phyloP scores from a whole-genome alignment of 495 filamentous ascomycete species.

The Talaromyces thailandensis region DNA sequence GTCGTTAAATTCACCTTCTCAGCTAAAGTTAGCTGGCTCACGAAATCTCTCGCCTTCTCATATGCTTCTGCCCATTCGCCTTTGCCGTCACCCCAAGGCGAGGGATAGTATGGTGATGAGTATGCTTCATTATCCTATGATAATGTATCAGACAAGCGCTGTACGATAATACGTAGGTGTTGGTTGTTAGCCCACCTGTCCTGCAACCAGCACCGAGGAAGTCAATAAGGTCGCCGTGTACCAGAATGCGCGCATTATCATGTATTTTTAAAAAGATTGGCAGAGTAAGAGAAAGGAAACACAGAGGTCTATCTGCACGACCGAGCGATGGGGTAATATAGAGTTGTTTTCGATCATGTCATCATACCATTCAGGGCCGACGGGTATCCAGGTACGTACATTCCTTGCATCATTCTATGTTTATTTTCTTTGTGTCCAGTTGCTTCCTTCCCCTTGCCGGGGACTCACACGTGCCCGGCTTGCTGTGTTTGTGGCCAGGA shows the following conservation, averaged over 20 bases:
- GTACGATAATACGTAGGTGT: too few species aligned
- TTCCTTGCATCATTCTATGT: background rate
- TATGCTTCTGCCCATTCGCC: conserved; percentile 65
- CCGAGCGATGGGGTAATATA: background rate
- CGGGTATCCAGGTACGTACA: background rate
- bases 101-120: conserved; percentile 57
- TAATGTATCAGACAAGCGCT: too few species aligned
- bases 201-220: background rate
- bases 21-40: conserved; percentile 61
- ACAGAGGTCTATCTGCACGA: background rate
- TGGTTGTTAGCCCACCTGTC: background rate
- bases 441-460: background rate
- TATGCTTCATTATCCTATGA: conserved; percentile 2
- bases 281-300: too few species aligned
- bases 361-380: background rate
- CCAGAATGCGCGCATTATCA: background rate
- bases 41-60: conserved; percentile 56
- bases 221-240: background rate
- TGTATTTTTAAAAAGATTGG: background rate
- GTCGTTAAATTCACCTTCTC: conserved; percentile 85
- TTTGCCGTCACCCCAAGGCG: conserved; percentile 56
- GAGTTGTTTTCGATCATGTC: background rate
- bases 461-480: background rate
- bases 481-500: background rate
- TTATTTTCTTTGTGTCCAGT: background rate